Base-by-base conservation (phyloP, 805 yeast genomes). In the Danielia oregonensis region DNA sequence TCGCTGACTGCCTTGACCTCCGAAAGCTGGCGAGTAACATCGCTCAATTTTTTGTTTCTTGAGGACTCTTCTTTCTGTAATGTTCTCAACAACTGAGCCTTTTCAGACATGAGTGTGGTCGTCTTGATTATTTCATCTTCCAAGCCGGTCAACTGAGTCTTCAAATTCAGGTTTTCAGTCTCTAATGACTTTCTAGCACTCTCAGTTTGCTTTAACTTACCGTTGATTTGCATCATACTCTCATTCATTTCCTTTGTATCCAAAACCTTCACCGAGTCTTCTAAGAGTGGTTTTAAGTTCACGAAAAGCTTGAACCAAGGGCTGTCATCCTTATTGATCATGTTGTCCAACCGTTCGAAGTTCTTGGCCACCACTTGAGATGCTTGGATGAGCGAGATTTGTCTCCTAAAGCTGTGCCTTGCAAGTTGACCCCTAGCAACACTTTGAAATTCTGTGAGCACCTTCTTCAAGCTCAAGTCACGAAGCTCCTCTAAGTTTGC, bases 401-500 rank as follows among this genome's bases (percentile, higher is more conserved):
- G 63, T 10, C 59, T 54, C 24, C 68, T 62, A 25, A 78, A 67
- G 3, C 53, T 46, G 8, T 51, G 50, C 51, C 97, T 76, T 2
- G 73, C 67, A 6, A 73, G 39, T n/a, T 63, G 70, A 5, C 95
- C 97, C 41, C 87, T 70, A 4, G 77, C 63, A 2, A 72, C 43
- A 4, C 89, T 66, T 51, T 86, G 94, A 36, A 93, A 71, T 4
- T 61, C 59, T 0, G 81, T 71, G 25, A 86, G 61, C 2, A 81
- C 69, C 2, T 55, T 47, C 30, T 74, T 70, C 24, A 93, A 60
- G 33, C 76, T 72, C 23, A 66, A 63, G 43, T 88, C 96, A 40
- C 95, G 79, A 35, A 73, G 68, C 44, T 78, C 78, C 55, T 93
- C 98, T 2, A 88, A 67, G 24, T 78, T 77, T 2, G 94, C 89